These are phyloP conservation scores for Hyphodiscus hymeniophilus DNA, from an alignment of 495 filamentous ascomycete species.

Conservation along the genomic window DNA sequence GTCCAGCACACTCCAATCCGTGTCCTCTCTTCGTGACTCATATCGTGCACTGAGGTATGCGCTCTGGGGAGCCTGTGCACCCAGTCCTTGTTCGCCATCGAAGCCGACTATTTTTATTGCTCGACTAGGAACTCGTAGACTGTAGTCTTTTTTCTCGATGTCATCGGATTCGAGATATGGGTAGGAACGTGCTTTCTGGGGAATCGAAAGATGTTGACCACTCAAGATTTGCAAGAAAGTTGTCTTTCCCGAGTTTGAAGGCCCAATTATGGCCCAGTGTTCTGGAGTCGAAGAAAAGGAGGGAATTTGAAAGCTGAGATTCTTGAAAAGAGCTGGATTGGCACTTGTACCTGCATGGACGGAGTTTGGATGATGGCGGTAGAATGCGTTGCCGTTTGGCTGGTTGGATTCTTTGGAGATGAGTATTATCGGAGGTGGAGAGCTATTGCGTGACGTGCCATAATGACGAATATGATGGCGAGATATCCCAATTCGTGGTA, in stretches of 20 bases:
- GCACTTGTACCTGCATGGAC: constrained; percentile 12
- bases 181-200: constrained; percentile 62
- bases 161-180: constrained; percentile 64
- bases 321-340: constrained; percentile 59
- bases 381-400: constrained; percentile 83
- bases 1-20: constrained; percentile 74
- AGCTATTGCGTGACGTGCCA: constrained; percentile 10
- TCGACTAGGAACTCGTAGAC: constrained; percentile 44
- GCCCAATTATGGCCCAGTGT: constrained; percentile 70
- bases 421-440: constrained; percentile 51
- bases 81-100: constrained; percentile 43
- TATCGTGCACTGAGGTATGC: constrained; percentile 89
- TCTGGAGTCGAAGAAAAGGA: constrained; percentile 37
- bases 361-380: constrained; percentile 62
- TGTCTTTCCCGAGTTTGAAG: constrained; percentile 62
- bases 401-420: constrained; percentile 63
- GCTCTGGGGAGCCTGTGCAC: constrained; percentile 40
- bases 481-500: neutral
- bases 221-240: constrained; percentile 67
- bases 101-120: constrained; percentile 85
- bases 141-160: constrained; percentile 44
- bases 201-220: constrained; percentile 63
- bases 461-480: constrained; percentile 7
- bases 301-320: constrained; percentile 57
- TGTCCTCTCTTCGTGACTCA: constrained; percentile 77